Base-by-base conservation (phyloP, 1,139 yeast species). In the Taphrina wiesneri region DNA sequence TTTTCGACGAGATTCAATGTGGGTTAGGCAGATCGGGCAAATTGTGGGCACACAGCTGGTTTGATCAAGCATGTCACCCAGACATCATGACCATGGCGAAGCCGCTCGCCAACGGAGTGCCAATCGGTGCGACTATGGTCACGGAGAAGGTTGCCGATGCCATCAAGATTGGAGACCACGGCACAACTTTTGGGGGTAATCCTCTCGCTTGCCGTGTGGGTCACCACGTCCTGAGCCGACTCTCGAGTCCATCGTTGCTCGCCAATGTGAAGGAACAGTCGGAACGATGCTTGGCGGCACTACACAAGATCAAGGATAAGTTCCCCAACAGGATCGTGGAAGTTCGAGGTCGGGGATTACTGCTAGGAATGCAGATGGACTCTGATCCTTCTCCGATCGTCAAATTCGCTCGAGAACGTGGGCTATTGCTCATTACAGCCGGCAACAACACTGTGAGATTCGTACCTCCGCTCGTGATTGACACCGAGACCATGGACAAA, bases 91-190 rank as follows among this genome's bases (percentile, higher is more conserved):
- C 99, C 32, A 84, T 87, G 82, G 99, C 99, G 62, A 93, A 93
- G 77, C 97, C 98, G 1, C 81, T 93, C 53, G 99, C 99, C 68
- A 93, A 93, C 74, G 99, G 99, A n/a, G 90, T 86, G 81, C 99
- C 99, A 45, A 88, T 93, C 72, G 97, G 96, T 62, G 99, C 98
- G 6, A 89, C 96, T 2, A 83, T 93, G 83, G 85, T 93, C 65
- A 85, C 89, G 63, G 95, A 90, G 70, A 82, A 84, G 68, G 88
- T 93, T 36, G 96, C 90, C 74, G 76, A 80, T 15, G 85, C 81
- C 1, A 80, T 93, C 71, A 81, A 85, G 68, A 93, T 90, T 21
- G 99, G 99, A 66, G 99, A 93, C 75, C 99, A 93, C 75, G 99
- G 99, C 63, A 92, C 98, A 3, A 93, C 99, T 0, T 93, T 88